A percentile compares a stretch with the other conserved stretches of the same genome.
Conservation (phyloP, 352 stramenopile genomes). For the Phytophthora hibernalis region DNA sequence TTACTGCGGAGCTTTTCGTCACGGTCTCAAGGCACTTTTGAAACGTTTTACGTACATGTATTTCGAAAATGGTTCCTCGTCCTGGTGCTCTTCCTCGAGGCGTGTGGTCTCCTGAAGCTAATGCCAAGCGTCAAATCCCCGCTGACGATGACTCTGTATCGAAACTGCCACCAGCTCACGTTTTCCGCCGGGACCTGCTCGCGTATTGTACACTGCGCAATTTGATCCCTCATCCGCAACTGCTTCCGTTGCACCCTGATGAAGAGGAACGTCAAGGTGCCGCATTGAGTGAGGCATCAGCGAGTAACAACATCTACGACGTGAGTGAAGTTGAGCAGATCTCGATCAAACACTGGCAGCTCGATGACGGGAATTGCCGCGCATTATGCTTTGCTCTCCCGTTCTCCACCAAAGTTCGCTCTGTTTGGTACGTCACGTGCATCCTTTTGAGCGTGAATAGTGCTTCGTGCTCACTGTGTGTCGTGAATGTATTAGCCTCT, state of each 20-base stretch:
- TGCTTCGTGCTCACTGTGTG: not conserved
- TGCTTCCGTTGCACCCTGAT: slow-evolving; percentile 66
- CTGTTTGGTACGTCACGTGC: slow-evolving; percentile 49
- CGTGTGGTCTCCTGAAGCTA: slow-evolving; percentile 63
- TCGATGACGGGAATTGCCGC: slow-evolving; percentile 64
- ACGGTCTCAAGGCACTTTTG: too few species aligned
- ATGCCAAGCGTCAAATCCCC: slow-evolving; percentile 39
- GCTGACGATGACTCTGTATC: slow-evolving; percentile 24
- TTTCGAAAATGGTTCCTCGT: slow-evolving; percentile 12
- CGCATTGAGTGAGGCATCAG: slow-evolving; percentile 33
- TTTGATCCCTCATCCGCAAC: slow-evolving; percentile 68
- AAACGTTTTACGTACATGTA: not conserved
- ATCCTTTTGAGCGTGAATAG: not conserved
- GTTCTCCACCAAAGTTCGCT: slow-evolving; percentile 51
- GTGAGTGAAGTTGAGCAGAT: slow-evolving; percentile 67
- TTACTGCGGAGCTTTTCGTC: not conserved
- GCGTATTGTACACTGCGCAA: slow-evolving; percentile 61
- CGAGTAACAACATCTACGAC: slow-evolving; percentile 52
- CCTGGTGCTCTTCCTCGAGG: slow-evolving; percentile 18
- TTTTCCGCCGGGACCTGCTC: slow-evolving; percentile 69
- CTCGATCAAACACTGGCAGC: slow-evolving; percentile 66
- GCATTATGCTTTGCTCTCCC: slow-evolving; percentile 68
- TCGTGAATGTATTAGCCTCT: slow-evolving; percentile 44
- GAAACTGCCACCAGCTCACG: slow-evolving; percentile 33
- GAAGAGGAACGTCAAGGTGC: slow-evolving; percentile 60